Evolutionary conservation across 2,329 filamentous ascomycete species (phyloP).

Genomic region (Talaromyces sp.): DNA sequence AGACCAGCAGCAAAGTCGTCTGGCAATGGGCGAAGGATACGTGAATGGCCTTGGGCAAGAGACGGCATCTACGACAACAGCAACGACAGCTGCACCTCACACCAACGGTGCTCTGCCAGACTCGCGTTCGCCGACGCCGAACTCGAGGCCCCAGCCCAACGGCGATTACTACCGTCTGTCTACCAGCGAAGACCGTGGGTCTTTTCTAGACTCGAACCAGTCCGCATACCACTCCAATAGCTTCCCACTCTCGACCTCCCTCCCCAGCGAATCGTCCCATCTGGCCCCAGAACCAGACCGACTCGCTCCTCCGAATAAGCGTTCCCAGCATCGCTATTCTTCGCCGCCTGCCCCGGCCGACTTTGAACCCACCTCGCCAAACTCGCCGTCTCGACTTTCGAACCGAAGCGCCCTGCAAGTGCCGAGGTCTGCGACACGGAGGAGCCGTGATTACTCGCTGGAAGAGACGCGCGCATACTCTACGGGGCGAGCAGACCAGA

Average conservation of each 20-base stretch:
- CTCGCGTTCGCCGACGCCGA: constrained; percentile 6
- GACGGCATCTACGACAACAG: constrained; percentile 3
- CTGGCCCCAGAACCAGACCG: constrained; percentile 25
- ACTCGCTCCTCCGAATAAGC: constrained; percentile 21
- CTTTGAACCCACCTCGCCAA: constrained; percentile 46
- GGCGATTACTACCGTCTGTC: constrained; percentile 11
- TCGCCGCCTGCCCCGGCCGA: constrained; percentile 50
- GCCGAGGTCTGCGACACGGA: constrained; percentile 60
- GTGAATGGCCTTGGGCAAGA: constrained; percentile 12
- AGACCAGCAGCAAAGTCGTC: constrained; percentile 8
- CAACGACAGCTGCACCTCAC: constrained; percentile 18
- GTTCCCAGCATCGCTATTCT: constrained; percentile 30
- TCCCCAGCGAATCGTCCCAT: constrained; percentile 25
- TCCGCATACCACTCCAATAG: constrained; percentile 4
- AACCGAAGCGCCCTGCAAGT: constrained; percentile 88
- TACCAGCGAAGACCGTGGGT: constrained; percentile 26
- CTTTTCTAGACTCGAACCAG: constrained; percentile 16
- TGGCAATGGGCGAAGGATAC: constrained; percentile 20
- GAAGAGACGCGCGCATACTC: constrained; percentile 58
- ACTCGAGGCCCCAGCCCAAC: constrained; percentile 1
- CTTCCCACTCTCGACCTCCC: constrained; percentile 26
- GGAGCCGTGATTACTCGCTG: constrained; percentile 59
- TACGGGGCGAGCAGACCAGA: constrained; percentile 62
- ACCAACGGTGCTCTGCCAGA: constrained; percentile 3
- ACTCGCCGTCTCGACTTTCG: constrained; percentile 53